Percentiles rank a stretch among this genome's conserved stretches.
These are phyloP conservation scores for Microcos paniculata DNA, from an alignment of 345 rosid genomes.

Conservation along the genomic window DNA sequence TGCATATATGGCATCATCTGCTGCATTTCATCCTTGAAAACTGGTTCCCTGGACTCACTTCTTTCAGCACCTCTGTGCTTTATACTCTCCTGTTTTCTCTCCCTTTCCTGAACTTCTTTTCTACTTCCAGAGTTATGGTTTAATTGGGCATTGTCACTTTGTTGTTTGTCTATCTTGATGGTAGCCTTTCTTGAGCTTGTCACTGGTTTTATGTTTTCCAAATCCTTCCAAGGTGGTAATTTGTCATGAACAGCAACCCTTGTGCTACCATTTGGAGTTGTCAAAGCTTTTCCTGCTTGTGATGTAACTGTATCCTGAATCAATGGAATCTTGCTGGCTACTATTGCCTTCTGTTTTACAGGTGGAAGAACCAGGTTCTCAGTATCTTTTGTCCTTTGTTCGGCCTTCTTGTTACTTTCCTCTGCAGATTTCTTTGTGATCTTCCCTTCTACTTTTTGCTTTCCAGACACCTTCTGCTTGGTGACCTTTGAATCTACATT, in stretches of 20 bases:
- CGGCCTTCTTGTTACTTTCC: conserved; percentile 25
- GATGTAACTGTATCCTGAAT: conserved; percentile 22
- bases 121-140: conserved; percentile 23
- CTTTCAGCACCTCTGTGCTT: conserved; percentile 29
- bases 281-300: conserved; percentile 28
- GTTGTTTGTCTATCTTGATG: conserved; percentile 29
- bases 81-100: conserved; percentile 36
- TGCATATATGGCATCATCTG: conserved; percentile 18
- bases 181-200: conserved; percentile 20
- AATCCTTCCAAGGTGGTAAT: conserved; percentile 31
- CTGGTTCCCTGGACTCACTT: conserved; percentile 24
- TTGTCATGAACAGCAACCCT: conserved; percentile 32
- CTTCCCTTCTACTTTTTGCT: conserved; percentile 19
- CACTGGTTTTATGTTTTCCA: conserved; percentile 28
- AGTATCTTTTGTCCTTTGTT: conserved; percentile 29
- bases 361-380: conserved; percentile 22
- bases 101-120: conserved; percentile 34
- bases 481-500: conserved; percentile 35
- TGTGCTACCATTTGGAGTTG: conserved; percentile 21
- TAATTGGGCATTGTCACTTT: conserved; percentile 19
- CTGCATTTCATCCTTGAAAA: conserved; percentile 37
- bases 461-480: conserved; percentile 28
- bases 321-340: conserved; percentile 29
- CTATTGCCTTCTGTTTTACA: conserved; percentile 31
- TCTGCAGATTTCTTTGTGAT: conserved; percentile 23